Conservation (phyloP, 108 stramenopile species). For the Craspedostauros australis region DNA sequence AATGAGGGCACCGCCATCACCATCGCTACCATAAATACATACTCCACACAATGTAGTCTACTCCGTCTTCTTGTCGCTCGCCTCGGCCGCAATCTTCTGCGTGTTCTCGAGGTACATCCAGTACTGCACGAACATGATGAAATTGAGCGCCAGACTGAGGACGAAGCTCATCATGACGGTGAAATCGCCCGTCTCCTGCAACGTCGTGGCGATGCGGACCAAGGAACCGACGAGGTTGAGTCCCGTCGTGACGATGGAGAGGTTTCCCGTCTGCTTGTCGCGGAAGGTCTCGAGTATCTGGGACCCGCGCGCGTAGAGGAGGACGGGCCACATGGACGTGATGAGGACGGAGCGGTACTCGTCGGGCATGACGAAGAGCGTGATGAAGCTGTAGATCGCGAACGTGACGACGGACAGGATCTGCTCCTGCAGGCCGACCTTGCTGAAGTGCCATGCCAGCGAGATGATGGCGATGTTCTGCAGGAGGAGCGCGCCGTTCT, state of each 20-base stretch:
- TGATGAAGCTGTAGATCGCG: conserved; percentile 28
- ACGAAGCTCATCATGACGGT: conserved; percentile 52
- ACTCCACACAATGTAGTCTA: too few species aligned
- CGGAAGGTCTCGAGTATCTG: conserved; percentile 50
- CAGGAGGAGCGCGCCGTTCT: conserved; percentile 51
- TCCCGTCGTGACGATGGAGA: conserved; percentile 54
- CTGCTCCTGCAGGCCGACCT: conserved; percentile 20
- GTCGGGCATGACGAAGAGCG: conserved; percentile 39
- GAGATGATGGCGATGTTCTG: conserved; percentile 48
- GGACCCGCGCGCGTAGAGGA: conserved; percentile 50
- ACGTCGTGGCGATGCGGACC: conserved; percentile 67
- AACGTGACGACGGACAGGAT: conserved; percentile 21
- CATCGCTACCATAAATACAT: too few species aligned
- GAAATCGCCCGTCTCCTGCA: conserved; percentile 72
- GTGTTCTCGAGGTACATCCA: conserved; percentile 60
- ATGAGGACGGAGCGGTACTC: conserved; percentile 49
- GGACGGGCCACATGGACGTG: conserved; percentile 52
- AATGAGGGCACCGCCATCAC: too few species aligned
- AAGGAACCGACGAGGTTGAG: conserved; percentile 60
- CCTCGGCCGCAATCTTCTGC: conserved; percentile 21
- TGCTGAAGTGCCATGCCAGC: conserved; percentile 48
- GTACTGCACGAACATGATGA: conserved; percentile 51
- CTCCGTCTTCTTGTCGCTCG: conserved; percentile 41
- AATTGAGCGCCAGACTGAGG: conserved; percentile 41
- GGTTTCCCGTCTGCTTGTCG: conserved; percentile 70